Conservation (phyloP, 306 rosid genomes). For the Senna tora region DNA sequence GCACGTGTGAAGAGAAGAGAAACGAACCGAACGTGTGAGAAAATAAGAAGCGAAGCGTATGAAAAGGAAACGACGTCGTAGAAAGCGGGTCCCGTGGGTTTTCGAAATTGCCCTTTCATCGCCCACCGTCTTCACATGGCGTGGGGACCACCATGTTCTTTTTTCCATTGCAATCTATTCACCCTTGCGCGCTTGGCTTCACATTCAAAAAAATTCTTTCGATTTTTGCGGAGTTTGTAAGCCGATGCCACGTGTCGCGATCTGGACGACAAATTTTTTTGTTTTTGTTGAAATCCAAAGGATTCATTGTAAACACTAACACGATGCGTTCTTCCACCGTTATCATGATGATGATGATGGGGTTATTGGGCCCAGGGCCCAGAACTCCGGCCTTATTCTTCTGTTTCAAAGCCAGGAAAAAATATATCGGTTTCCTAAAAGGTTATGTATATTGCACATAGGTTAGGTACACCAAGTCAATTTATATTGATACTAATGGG, state of each 20-base stretch:
- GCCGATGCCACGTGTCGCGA: conserved; percentile 42
- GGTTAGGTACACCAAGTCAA: no score
- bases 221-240: no score
- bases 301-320: no score
- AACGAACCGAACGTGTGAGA: not conserved
- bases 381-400: no score
- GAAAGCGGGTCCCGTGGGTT: conserved; percentile 31
- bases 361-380: not conserved
- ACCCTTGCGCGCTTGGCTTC: conserved; percentile 84
- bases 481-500: not conserved
- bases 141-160: conserved; percentile 55
- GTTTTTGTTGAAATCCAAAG: not conserved
- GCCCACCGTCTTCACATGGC: conserved; percentile 65
- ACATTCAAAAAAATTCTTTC: conserved; percentile 59
- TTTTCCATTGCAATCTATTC: conserved; percentile 26
- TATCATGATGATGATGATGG: no score
- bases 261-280: not conserved
- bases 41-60: not conserved
- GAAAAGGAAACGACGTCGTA: conserved; percentile 53
- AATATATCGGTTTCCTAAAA: no score
- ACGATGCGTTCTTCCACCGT: no score
- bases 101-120: conserved; percentile 32
- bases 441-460: not conserved
- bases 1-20: conserved; percentile 32
- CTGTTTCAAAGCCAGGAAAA: not conserved